phyloP scores from a whole-genome alignment of 2,329 filamentous ascomycete genomes.

The Aspergillus sp. region DNA sequence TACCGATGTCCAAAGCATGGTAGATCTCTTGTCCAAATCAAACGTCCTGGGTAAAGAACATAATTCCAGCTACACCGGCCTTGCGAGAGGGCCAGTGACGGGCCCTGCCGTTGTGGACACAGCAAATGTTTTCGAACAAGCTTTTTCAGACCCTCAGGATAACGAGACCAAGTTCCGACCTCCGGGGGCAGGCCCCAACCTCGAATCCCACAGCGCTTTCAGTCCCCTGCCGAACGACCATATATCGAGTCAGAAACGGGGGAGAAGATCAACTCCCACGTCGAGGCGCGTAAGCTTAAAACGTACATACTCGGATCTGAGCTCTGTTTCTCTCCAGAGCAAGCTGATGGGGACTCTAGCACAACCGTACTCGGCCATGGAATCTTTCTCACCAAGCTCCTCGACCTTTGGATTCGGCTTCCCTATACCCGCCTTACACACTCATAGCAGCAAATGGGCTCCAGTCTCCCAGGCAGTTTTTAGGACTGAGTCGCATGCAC shows the following conservation, averaged over 20 bases:
- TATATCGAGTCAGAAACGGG: conserved; percentile 28
- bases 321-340: conserved; percentile 70
- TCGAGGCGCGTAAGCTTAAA: conserved; percentile 69
- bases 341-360: conserved; percentile 82
- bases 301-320: conserved; percentile 83
- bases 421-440: conserved; percentile 63
- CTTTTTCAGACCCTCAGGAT: conserved; percentile 57
- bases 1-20: conserved; percentile 82
- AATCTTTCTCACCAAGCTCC: conserved; percentile 40
- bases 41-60: conserved; percentile 68
- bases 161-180: conserved; percentile 17
- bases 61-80: conserved; percentile 44
- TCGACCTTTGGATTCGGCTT: conserved; percentile 39
- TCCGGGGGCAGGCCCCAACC: conserved; percentile 20
- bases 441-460: conserved; percentile 84
- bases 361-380: conserved; percentile 69
- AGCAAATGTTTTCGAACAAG: conserved; percentile 80
- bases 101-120: conserved; percentile 72
- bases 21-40: conserved; percentile 80
- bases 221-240: conserved; percentile 32
- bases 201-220: conserved; percentile 24
- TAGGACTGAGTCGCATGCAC: conserved; percentile 83
- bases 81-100: conserved; percentile 65
- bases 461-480: conserved; percentile 95
- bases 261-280: conserved; percentile 44